Conservation (phyloP, 1,284 basidiomycete genomes). For the Bjerkandera adusta region DNA sequence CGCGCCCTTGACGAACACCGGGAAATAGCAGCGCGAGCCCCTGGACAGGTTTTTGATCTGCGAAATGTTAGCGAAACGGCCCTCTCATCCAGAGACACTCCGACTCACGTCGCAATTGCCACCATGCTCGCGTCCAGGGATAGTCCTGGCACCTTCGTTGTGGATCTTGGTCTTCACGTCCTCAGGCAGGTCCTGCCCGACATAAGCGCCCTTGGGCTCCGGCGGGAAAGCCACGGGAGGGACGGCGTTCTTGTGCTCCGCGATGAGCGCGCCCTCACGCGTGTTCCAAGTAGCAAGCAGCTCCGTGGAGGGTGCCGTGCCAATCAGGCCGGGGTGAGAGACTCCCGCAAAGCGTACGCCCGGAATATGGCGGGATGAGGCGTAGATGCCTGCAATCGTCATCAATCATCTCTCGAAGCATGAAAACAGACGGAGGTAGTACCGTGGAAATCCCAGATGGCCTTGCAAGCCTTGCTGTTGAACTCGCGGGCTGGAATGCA, state of each 20-base stretch:
- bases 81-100: background rate
- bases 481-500: slow-evolving; percentile 55
- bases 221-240: slow-evolving; percentile 72
- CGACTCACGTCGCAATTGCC: slow-evolving; percentile 72
- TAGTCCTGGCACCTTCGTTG: slow-evolving; percentile 70
- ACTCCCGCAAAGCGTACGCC: slow-evolving; percentile 79
- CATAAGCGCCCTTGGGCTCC: slow-evolving; percentile 58
- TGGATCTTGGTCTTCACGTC: slow-evolving; percentile 55
- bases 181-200: slow-evolving; percentile 60
- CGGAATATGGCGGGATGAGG: slow-evolving; percentile 72
- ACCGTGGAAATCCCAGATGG: slow-evolving; percentile 74
- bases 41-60: slow-evolving; percentile 76
- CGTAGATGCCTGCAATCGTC: slow-evolving; percentile 54
- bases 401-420: slow-evolving; percentile 9
- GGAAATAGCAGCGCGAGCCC: slow-evolving; percentile 73
- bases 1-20: slow-evolving; percentile 75
- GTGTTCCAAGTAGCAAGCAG: slow-evolving; percentile 73
- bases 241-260: slow-evolving; percentile 47
- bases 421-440: slow-evolving; percentile 2
- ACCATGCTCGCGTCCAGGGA: slow-evolving; percentile 80
- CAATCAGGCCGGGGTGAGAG: slow-evolving; percentile 74
- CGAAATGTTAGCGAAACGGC: too few relatives aligned
- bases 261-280: slow-evolving; percentile 69
- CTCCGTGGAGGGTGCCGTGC: slow-evolving; percentile 73
- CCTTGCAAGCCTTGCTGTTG: slow-evolving; percentile 69